Base-by-base conservation (phyloP, 805 yeast genomes). In the Saccharomyces paradoxus region DNA sequence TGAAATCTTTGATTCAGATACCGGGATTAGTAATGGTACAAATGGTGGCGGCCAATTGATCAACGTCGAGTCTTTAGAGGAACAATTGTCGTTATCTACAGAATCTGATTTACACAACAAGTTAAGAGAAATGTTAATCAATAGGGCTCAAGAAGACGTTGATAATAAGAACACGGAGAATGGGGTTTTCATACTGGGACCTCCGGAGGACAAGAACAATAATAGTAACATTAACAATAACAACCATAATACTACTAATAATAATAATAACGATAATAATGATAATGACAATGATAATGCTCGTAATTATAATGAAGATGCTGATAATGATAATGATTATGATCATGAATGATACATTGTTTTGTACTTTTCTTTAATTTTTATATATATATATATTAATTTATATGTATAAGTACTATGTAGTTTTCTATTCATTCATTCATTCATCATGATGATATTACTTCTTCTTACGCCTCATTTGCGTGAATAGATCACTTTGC, bases 401-500 rank as follows among this genome's bases (percentile, higher is more conserved):
- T 31, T 24, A 46, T 27, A 52, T 30, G 50, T 50, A 31, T 48
- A 41, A 27, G 30, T 44, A 41, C 41, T 29, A 24, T 41, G 49
- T 41, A 24, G 44, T 37, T 37, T 37, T 37, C 44, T 17, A 37
- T 37, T 37, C 22, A 37, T 37, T 37, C 44, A 37, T 37, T 17
- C 44, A 37, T 37, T 37, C 44, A 17, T 37, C 44, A 8, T 5
- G 41, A 37, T 37, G 13, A 37, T 8, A 21, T 22, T 13, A 28
- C 32, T 49, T 24, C 7, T 31, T 17, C n/a, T 46, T 24, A 24
- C 24, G 12, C 54, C 53, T 30, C 51, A 58, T 29, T 58, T 60
- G 13, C 81, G 81, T 8, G 76, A 75, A 52, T 71, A 69, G 3
- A 81, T 74, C 10, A 80, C 80, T 63, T 82, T 82, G 0, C 88